phyloP scores from a whole-genome alignment of 331 rosid species.

The Rosa hybrid region DNA sequence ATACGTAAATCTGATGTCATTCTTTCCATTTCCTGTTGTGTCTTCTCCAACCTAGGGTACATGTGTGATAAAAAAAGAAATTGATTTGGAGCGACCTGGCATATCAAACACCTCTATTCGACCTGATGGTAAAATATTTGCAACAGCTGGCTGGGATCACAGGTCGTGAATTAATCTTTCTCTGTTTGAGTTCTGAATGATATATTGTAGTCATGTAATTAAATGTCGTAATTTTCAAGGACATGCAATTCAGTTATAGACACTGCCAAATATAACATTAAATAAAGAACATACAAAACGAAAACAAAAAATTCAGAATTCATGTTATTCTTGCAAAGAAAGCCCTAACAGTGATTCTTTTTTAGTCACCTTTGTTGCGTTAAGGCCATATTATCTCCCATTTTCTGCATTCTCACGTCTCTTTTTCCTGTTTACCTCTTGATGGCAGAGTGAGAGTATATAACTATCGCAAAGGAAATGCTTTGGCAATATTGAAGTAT shows the following conservation, averaged over 20 bases:
- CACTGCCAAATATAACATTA: background rate
- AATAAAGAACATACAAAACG: background rate
- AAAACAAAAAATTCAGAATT: background rate
- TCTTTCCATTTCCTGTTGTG: background rate
- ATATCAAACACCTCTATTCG: conserved; percentile 77
- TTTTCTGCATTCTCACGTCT: too few relatives aligned
- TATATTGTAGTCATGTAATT: background rate
- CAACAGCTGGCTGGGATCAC: conserved; percentile 99
- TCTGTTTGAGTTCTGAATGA: background rate
- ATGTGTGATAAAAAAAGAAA: conserved; percentile 70
- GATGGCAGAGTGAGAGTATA: too few relatives aligned
- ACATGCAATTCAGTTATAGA: background rate
- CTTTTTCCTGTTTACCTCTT: too few relatives aligned
- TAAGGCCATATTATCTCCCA: too few relatives aligned
- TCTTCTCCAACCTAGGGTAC: conserved; percentile 48
- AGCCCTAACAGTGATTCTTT: too few relatives aligned
- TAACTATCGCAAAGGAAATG: too few relatives aligned
- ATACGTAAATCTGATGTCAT: background rate
- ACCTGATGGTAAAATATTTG: conserved; percentile 75
- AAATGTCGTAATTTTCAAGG: background rate
- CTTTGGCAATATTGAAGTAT: too few relatives aligned
- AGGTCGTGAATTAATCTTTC: conserved; percentile 42
- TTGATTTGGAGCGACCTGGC: conserved; percentile 84
- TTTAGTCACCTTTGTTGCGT: too few relatives aligned
- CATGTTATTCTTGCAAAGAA: background rate